A percentile compares a stretch with the other conserved stretches of the same genome.
These are phyloP conservation scores for Inosperma sp. DNA, from an alignment of 768 basidiomycete genomes.

Conservation along the genomic window DNA sequence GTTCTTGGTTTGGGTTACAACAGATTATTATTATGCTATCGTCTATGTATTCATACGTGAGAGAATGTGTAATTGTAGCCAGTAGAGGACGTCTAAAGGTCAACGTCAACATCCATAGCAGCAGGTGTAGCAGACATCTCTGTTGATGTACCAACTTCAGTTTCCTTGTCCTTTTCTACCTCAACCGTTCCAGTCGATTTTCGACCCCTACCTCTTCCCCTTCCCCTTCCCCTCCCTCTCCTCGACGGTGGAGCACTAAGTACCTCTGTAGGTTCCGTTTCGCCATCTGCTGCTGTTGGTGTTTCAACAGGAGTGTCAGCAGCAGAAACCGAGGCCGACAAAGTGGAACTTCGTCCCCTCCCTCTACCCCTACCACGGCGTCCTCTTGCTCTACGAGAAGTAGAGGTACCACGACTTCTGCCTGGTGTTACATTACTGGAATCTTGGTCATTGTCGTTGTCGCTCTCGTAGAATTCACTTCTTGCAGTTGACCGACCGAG, in stretches of 20 bases:
- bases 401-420: conserved; percentile 19
- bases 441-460: conserved; percentile 60
- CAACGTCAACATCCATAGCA: conserved; percentile 26
- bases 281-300: conserved; percentile 16
- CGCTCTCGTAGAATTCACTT: conserved; percentile 74
- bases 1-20: too few relatives aligned
- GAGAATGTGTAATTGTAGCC: conserved; percentile 2
- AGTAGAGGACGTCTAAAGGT: conserved; percentile 4
- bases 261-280: conserved; percentile 17
- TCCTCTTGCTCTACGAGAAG: conserved; percentile 24
- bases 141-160: conserved; percentile 19
- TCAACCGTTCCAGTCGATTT: conserved; percentile 27
- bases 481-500: conserved; percentile 47
- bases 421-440: conserved; percentile 19
- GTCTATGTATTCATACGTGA: conserved; percentile 1
- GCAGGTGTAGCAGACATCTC: conserved; percentile 33
- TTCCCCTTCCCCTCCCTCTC: conserved; percentile 26
- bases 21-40: neutral
- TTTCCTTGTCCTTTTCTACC: conserved; percentile 18
- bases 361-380: conserved; percentile 25
- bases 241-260: conserved; percentile 8
- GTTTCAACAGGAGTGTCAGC: conserved; percentile 15
- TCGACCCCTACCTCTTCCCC: conserved; percentile 32
- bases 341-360: conserved; percentile 18
- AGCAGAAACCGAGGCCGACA: conserved; percentile 13